phyloP scores from a whole-genome alignment of 2,329 filamentous ascomycete genomes.

The Dendryphion nanum region DNA sequence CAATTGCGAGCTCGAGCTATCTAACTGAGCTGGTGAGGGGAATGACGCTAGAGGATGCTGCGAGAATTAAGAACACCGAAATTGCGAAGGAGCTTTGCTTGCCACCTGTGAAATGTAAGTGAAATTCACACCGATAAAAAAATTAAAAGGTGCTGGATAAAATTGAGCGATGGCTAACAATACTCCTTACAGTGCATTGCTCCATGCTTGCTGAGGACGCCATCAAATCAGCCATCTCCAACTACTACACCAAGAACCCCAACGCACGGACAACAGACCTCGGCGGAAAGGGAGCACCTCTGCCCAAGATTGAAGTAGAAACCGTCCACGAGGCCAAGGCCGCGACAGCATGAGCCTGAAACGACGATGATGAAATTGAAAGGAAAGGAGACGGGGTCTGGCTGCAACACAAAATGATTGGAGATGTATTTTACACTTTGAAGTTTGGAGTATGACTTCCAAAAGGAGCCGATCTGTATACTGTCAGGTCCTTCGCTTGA shows the following conservation, averaged over 20 bases:
- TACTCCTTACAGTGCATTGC: conserved; percentile 69
- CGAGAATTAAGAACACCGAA: conserved; percentile 91
- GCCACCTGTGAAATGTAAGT: conserved; percentile 81
- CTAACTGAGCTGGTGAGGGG: conserved; percentile 91
- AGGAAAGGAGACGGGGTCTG: conserved; percentile 3
- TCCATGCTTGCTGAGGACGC: conserved; percentile 91
- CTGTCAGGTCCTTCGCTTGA: conserved; percentile 11
- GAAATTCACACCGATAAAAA: too few species aligned
- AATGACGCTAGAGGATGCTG: conserved; percentile 94
- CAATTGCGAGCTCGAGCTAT: conserved; percentile 93
- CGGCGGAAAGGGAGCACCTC: conserved; percentile 67
- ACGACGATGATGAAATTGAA: conserved; percentile 17
- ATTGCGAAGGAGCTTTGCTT: conserved; percentile 95
- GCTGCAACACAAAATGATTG: conserved; percentile 1
- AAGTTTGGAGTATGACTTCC: neutral
- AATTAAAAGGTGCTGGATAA: conserved; percentile 1
- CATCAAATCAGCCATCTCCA: conserved; percentile 86
- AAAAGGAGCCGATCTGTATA: neutral
- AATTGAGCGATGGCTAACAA: conserved; percentile 14
- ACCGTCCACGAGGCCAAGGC: conserved; percentile 46
- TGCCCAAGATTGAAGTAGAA: conserved; percentile 65
- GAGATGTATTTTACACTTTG: conserved; percentile 10
- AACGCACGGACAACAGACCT: conserved; percentile 72
- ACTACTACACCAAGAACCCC: conserved; percentile 91
- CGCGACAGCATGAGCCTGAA: conserved; percentile 16